Conservation (phyloP, 129 eudicot species). For the Flaveria trinervia region DNA sequence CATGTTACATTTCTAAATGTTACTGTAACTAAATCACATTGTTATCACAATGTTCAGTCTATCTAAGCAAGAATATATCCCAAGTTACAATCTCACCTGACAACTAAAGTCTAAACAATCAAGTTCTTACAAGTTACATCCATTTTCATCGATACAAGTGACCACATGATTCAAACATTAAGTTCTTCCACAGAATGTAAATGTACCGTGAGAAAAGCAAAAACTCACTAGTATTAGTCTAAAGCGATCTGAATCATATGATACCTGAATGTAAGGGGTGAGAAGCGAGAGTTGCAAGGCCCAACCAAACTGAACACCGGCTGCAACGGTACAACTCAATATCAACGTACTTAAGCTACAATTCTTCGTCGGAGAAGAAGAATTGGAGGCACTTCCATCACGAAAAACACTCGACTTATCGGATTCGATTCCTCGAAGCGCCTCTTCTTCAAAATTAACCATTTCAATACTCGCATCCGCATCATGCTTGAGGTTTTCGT, state of each 20-base stretch:
- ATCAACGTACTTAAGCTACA: conserved; percentile 59
- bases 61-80: neutral
- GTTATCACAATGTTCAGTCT: conserved; percentile 12
- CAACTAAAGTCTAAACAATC: neutral
- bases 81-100: conserved; percentile 3
- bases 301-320: conserved; percentile 98
- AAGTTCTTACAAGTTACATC: neutral
- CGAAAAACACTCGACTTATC: conserved; percentile 24
- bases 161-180: neutral
- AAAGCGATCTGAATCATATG: neutral
- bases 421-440: conserved; percentile 13
- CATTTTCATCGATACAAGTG: conserved; percentile 14
- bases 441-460: conserved; percentile 42
- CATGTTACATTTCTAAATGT: neutral
- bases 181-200: neutral
- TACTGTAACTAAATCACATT: conserved; percentile 14
- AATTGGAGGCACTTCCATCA: conserved; percentile 29
- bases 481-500: conserved; percentile 59
- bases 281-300: conserved; percentile 92
- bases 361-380: conserved; percentile 27
- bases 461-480: conserved; percentile 57
- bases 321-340: conserved; percentile 88
- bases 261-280: conserved; percentile 92
- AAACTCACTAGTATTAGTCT: neutral
- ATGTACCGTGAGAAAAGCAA: neutral